phyloP scores from a whole-genome alignment of 2,329 filamentous ascomycete genomes.

The Diaporthe aspalathi region DNA sequence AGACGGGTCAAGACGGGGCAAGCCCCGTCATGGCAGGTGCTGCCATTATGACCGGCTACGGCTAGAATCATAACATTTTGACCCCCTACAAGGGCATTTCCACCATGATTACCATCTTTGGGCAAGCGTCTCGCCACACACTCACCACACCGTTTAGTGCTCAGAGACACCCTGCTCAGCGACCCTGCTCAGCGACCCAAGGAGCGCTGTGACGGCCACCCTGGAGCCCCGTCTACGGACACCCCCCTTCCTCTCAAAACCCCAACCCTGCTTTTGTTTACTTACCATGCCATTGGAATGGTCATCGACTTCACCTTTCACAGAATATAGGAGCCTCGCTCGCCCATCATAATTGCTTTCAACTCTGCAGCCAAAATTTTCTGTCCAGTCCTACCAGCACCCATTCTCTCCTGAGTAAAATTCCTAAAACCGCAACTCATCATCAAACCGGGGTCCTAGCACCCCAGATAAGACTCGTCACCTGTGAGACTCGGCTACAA shows the following conservation, averaged over 20 bases:
- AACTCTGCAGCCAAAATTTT: no score
- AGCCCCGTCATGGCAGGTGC: constrained; percentile 6
- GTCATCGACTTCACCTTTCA: background rate
- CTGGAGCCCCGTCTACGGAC: no score
- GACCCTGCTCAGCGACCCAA: no score
- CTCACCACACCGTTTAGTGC: background rate
- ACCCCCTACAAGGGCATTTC: background rate
- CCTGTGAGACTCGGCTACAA: background rate
- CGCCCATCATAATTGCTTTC: background rate
- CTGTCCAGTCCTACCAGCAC: background rate
- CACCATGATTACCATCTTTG: background rate
- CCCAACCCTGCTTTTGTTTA: constrained; percentile 1
- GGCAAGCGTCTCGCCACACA: background rate
- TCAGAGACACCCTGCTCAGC: background rate
- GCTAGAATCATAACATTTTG: background rate
- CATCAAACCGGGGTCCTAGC: background rate
- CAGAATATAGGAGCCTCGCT: background rate
- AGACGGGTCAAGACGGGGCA: background rate
- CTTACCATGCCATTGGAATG: background rate
- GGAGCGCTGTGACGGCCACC: background rate
- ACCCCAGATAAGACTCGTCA: background rate
- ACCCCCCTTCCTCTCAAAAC: background rate
- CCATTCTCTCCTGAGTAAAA: no score
- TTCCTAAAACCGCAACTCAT: background rate
- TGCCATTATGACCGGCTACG: background rate